phyloP scores from a whole-genome alignment of 2,329 filamentous ascomycete species.

The Fusarium chuoi region DNA sequence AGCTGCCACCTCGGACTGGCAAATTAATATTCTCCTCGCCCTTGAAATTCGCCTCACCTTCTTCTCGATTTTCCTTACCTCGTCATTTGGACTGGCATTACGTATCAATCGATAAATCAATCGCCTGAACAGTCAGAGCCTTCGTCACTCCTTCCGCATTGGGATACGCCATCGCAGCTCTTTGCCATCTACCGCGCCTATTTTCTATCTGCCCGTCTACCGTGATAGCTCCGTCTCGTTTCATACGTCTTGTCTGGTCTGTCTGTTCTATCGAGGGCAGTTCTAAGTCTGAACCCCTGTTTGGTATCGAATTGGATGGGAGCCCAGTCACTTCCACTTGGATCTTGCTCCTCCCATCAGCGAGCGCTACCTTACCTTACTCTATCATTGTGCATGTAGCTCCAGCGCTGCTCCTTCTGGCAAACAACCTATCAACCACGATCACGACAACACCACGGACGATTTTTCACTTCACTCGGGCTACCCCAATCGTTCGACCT shows the following conservation, averaged over 20 bases:
- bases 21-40: background rate
- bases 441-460: background rate
- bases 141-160: constrained; percentile 31
- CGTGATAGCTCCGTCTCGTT: constrained; percentile 18
- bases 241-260: background rate
- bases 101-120: constrained; percentile 6
- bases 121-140: constrained; percentile 6
- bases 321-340: background rate
- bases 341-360: background rate
- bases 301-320: constrained; percentile 19
- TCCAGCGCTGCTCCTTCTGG: background rate
- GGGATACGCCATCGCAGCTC: background rate
- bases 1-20: constrained; percentile 8
- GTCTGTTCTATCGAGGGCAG: background rate
- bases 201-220: background rate
- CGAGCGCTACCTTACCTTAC: background rate
- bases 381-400: constrained; percentile 2
- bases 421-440: constrained; percentile 14
- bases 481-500: background rate
- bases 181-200: constrained; percentile 4
- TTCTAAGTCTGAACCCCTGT: constrained; percentile 8
- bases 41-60: background rate
- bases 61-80: constrained; percentile 1
- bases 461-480: background rate
- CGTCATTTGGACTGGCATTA: background rate